Conservation (phyloP, 768 basidiomycete species). For the Mycena albidolilacea region DNA sequence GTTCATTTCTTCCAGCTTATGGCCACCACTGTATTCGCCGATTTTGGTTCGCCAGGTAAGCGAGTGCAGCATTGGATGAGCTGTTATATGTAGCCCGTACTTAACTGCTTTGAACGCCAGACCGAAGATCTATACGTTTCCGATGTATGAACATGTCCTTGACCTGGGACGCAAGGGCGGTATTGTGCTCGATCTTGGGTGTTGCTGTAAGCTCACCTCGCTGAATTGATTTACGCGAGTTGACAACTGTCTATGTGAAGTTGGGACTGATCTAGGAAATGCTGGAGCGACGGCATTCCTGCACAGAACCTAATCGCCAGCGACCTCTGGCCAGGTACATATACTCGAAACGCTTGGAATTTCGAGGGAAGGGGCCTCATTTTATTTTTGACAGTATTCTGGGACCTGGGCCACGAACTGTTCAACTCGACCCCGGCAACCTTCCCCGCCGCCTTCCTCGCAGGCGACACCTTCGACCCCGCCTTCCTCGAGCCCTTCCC, state of each 20-base stretch:
- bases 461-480: constrained; percentile 69
- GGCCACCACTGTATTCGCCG: constrained; percentile 44
- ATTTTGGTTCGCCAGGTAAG: constrained; percentile 44
- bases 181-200: constrained; percentile 60
- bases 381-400: constrained; percentile 59
- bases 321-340: constrained; percentile 53
- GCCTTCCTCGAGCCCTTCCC: constrained; percentile 55
- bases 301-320: constrained; percentile 53
- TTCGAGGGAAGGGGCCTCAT: background rate
- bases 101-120: constrained; percentile 5
- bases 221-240: background rate
- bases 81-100: background rate
- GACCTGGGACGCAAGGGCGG: constrained; percentile 47
- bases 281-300: constrained; percentile 59
- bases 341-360: no score
- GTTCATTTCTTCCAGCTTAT: constrained; percentile 3
- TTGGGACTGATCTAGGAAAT: constrained; percentile 59
- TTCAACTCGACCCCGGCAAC: constrained; percentile 67
- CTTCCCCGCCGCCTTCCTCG: constrained; percentile 69
- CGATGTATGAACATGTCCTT: constrained; percentile 52
- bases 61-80: no score
- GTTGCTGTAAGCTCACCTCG: constrained; percentile 53
- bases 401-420: constrained; percentile 74
- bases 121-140: constrained; percentile 52
- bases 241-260: constrained; percentile 39